Percentiles rank a stretch among this genome's conserved stretches.
Evolutionary conservation across 2,329 filamentous ascomycete genomes (phyloP).

Genomic region (Keithomyces neogunnii): DNA sequence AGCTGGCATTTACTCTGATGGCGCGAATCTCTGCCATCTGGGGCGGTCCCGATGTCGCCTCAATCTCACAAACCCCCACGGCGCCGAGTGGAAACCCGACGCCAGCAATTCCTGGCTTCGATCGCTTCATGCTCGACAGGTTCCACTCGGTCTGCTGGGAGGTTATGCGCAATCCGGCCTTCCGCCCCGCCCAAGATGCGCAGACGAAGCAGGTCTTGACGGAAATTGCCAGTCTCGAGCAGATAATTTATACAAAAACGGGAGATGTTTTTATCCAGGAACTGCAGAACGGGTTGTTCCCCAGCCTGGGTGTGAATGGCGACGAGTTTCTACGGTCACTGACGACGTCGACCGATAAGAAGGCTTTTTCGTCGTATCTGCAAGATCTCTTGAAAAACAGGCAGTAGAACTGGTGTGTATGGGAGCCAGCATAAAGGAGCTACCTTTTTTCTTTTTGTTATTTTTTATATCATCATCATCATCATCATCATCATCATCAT

Average conservation of each 20-base stretch:
- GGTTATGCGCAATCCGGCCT: conserved; percentile 67
- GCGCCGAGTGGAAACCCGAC: conserved; percentile 41
- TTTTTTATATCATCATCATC: not conserved
- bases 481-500: not conserved
- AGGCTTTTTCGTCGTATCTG: conserved; percentile 57
- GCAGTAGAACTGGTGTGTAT: conserved; percentile 13
- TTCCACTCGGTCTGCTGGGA: conserved; percentile 91
- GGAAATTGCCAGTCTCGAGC: conserved; percentile 81
- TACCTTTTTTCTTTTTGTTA: not conserved
- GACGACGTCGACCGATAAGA: conserved; percentile 51
- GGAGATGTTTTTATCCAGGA: conserved; percentile 71
- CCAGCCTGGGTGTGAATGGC: conserved; percentile 54
- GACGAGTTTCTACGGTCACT: conserved; percentile 50
- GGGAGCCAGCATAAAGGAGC: not conserved
- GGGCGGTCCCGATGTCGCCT: conserved; percentile 75
- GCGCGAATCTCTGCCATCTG: conserved; percentile 77
- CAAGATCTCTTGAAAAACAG: conserved; percentile 45
- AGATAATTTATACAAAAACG: conserved; percentile 83
- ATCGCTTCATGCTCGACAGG: conserved; percentile 78
- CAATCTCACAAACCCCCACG: conserved; percentile 42
- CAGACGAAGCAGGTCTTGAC: conserved; percentile 81
- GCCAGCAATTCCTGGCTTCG: conserved; percentile 74
- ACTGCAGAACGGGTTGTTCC: conserved; percentile 55
- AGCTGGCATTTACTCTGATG: conserved; percentile 75
- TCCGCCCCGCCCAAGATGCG: conserved; percentile 73